These are phyloP conservation scores for Strobilomyces echinocephalus DNA, from an alignment of 768 basidiomycete species.

Conservation along the genomic window DNA sequence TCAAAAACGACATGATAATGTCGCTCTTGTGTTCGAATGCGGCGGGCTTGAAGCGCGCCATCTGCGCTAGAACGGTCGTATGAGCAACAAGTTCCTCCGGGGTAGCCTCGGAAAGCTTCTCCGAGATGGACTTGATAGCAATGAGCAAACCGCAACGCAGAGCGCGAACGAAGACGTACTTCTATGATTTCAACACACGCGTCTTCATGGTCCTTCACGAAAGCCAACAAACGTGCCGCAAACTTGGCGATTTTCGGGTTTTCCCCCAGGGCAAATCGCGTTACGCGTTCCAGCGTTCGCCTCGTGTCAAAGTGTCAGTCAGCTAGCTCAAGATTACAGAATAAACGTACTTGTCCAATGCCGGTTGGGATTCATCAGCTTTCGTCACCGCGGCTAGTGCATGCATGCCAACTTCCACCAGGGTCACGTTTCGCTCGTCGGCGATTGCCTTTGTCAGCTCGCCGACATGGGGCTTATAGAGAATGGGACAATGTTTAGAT, in stretches of 20 bases:
- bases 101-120: slow-evolving; percentile 41
- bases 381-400: slow-evolving; percentile 66
- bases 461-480: slow-evolving; percentile 70
- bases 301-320: slow-evolving; percentile 33
- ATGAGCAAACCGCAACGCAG: neutral
- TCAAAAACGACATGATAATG: slow-evolving; percentile 62
- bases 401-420: slow-evolving; percentile 68
- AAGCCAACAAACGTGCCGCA: slow-evolving; percentile 69
- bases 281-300: slow-evolving; percentile 61
- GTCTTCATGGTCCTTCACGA: slow-evolving; percentile 48
- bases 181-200: slow-evolving; percentile 56
- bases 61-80: slow-evolving; percentile 66
- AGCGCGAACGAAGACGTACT: slow-evolving; percentile 37
- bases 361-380: slow-evolving; percentile 52
- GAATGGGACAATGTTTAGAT: slow-evolving; percentile 68
- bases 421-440: slow-evolving; percentile 50
- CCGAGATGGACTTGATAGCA: slow-evolving; percentile 50
- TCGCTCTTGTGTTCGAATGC: slow-evolving; percentile 80
- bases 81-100: slow-evolving; percentile 59
- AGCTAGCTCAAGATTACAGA: neutral
- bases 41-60: slow-evolving; percentile 62
- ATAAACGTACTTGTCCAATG: slow-evolving; percentile 61
- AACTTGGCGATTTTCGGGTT: slow-evolving; percentile 77
- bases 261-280: slow-evolving; percentile 52
- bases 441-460: slow-evolving; percentile 73